These are phyloP conservation scores for Blastosporella zonata DNA, from an alignment of 1,284 basidiomycete species.

Conservation along the genomic window DNA sequence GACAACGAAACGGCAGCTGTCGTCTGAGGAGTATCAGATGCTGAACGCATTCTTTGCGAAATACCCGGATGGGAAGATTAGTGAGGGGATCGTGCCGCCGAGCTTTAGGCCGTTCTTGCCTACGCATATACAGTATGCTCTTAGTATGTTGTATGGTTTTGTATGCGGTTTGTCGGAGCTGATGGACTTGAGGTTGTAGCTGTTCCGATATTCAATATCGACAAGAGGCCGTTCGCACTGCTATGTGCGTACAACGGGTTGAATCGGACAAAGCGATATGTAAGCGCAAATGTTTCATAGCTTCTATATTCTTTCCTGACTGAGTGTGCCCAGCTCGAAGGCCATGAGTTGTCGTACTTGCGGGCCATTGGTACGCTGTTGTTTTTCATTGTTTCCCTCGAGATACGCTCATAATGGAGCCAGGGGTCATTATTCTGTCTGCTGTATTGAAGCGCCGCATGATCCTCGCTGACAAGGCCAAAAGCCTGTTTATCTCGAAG, in stretches of 20 bases:
- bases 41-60: conserved; percentile 75
- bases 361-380: conserved; percentile 68
- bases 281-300: conserved; percentile 35
- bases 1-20: conserved; percentile 50
- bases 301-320: conserved; percentile 4
- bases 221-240: conserved; percentile 90
- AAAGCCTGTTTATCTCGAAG: conserved; percentile 90
- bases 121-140: conserved; percentile 77
- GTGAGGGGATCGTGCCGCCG: conserved; percentile 77
- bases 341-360: conserved; percentile 90
- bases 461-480: conserved; percentile 92
- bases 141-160: conserved; percentile 51
- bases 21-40: conserved; percentile 67
- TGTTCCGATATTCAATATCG: conserved; percentile 91
- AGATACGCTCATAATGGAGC: conserved; percentile 13
- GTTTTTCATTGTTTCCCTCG: neutral
- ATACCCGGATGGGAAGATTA: conserved; percentile 81
- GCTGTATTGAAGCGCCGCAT: conserved; percentile 91
- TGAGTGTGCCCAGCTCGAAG: conserved; percentile 63
- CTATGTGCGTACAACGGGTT: conserved; percentile 88
- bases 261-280: conserved; percentile 76
- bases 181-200: conserved; percentile 38
- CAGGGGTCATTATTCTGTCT: conserved; percentile 90
- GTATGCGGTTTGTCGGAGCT: neutral
- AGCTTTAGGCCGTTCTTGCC: conserved; percentile 80